Evolutionary conservation across 2,329 filamentous ascomycete species (phyloP).

Genomic region (Xylaria multiplex): DNA sequence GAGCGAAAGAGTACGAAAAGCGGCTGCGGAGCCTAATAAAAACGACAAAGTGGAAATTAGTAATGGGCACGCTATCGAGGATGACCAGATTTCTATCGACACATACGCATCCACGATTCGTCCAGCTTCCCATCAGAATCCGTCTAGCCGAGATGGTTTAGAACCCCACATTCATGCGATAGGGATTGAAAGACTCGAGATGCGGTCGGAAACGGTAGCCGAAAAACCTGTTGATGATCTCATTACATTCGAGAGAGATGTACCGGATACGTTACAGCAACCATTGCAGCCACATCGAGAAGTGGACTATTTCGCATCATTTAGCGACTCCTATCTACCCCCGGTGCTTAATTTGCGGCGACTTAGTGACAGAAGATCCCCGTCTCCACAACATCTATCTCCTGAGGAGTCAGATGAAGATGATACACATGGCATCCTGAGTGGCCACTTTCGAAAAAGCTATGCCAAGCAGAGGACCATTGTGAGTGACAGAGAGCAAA

Average conservation of each 20-base stretch:
- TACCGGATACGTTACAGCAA: conserved; percentile 28
- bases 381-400: conserved; percentile 39
- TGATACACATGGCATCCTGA: conserved; percentile 26
- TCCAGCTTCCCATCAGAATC: conserved; percentile 34
- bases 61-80: conserved; percentile 34
- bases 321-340: conserved; percentile 47
- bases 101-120: conserved; percentile 45
- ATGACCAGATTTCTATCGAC: conserved; percentile 40
- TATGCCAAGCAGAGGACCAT: neutral
- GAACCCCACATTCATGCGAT: conserved; percentile 8
- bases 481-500: conserved; percentile 23
- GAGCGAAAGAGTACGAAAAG: conserved; percentile 18
- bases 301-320: conserved; percentile 47
- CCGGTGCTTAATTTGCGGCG: conserved; percentile 45
- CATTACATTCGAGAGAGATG: conserved; percentile 36
- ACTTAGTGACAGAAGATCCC: conserved; percentile 37
- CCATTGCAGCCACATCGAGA: conserved; percentile 39
- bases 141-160: neutral
- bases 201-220: conserved; percentile 6
- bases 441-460: conserved; percentile 22
- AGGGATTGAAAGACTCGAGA: conserved; percentile 24
- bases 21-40: conserved; percentile 11
- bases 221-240: conserved; percentile 33
- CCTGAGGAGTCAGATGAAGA: conserved; percentile 41
- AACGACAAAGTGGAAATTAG: conserved; percentile 20